phyloP scores from a whole-genome alignment of 1,284 basidiomycete species.

The Naganishia sp. region DNA sequence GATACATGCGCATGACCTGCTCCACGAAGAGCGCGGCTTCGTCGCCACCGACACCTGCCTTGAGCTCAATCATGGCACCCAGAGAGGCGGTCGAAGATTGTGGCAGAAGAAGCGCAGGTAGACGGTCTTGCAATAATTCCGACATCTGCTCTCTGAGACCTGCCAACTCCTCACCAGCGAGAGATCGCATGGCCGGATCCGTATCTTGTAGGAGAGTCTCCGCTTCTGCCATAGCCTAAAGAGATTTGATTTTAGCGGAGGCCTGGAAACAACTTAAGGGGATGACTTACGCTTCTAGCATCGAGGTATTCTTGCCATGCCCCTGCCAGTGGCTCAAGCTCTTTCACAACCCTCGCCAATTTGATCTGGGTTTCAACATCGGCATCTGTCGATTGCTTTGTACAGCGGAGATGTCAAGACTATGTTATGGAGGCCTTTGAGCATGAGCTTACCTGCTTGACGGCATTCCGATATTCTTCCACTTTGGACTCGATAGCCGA shows the following conservation, averaged over 20 bases:
- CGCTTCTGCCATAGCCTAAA: conserved; percentile 67
- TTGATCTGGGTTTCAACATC: conserved; percentile 48
- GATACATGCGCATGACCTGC: conserved; percentile 82
- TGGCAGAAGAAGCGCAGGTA: conserved; percentile 68
- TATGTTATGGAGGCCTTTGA: neutral
- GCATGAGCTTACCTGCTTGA: conserved; percentile 36
- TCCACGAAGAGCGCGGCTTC: conserved; percentile 82
- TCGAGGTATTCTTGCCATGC: conserved; percentile 60
- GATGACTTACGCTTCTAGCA: conserved; percentile 35
- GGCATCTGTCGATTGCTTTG: conserved; percentile 22
- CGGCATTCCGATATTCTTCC: conserved; percentile 34
- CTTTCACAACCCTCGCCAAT: conserved; percentile 59
- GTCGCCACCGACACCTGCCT: conserved; percentile 88
- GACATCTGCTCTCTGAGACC: conserved; percentile 60
- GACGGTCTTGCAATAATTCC: conserved; percentile 58
- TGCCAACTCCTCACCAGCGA: conserved; percentile 72
- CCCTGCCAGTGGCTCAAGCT: conserved; percentile 59
- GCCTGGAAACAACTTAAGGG: neutral
- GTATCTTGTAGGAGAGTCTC: conserved; percentile 67
- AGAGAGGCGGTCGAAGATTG: conserved; percentile 68
- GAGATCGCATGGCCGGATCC: conserved; percentile 71
- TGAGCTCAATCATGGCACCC: conserved; percentile 83
- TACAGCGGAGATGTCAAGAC: neutral
- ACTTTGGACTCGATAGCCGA: conserved; percentile 33
- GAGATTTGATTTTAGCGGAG: neutral